These are phyloP conservation scores for Hippophae gyantsensis DNA, from an alignment of 306 rosid species.

Conservation along the genomic window DNA sequence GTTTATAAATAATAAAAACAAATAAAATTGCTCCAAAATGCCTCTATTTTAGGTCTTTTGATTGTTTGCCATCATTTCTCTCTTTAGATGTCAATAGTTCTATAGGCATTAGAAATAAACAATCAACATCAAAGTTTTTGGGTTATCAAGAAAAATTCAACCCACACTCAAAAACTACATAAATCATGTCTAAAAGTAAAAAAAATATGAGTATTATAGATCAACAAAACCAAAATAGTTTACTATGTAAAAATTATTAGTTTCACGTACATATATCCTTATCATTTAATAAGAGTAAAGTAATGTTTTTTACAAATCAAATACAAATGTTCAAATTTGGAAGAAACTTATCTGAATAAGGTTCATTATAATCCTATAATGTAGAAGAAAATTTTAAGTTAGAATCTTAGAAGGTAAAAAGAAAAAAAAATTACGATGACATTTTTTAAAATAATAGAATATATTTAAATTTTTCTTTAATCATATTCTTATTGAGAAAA, in stretches of 20 bases:
- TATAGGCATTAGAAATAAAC: constrained; percentile 11
- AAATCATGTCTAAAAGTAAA: neutral
- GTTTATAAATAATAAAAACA: constrained; percentile 1
- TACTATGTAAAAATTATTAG: neutral
- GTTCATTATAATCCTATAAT: constrained; percentile 72
- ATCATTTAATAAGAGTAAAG: constrained; percentile 86
- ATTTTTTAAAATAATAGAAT: constrained; percentile 13
- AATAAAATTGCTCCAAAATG: constrained; percentile 65
- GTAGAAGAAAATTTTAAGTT: constrained; percentile 10
- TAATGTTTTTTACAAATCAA: constrained; percentile 88
- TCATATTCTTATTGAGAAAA: constrained; percentile 34
- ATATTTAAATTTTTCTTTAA: constrained; percentile 72
- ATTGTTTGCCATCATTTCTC: constrained; percentile 98
- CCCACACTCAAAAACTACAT: neutral
- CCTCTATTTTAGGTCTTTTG: constrained; percentile 95
- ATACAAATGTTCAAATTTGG: constrained; percentile 91
- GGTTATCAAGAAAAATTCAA: neutral
- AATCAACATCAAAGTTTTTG: neutral
- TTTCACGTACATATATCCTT: constrained; percentile 18
- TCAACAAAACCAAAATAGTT: neutral
- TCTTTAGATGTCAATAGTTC: constrained; percentile 36
- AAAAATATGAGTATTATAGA: neutral
- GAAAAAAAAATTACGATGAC: neutral
- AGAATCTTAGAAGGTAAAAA: constrained; percentile 11
- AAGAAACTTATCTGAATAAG: constrained; percentile 87